Evolutionary conservation across 495 filamentous ascomycete species (phyloP), one percentile per base, ranked within the genome.

Genomic region (Thozetella sp.): DNA sequence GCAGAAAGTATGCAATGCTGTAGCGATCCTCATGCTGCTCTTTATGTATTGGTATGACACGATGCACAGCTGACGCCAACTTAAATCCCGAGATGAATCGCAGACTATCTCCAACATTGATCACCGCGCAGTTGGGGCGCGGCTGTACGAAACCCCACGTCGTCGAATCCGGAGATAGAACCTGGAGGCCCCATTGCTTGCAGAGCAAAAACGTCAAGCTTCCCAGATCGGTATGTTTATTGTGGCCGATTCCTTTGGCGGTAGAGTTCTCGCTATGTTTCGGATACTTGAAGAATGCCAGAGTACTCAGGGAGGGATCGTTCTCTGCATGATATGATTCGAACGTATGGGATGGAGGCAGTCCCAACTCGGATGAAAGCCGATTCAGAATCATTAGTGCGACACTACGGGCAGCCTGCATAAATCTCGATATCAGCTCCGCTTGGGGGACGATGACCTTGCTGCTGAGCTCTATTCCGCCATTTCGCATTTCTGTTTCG

Each of bases 1-100:
- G 43, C n/a, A 48, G 43, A 48, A 48, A 48, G 43, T 48, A 48
- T 20, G 43, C 43, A n/a, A 48, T 20, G 43, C 43, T 48, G 43
- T 48, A 48, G 10, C 43, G 43, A 20, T 48, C 43, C 43, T 48
- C 43, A 20, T 48, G 10, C 43, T 48, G 43, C 10, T 20, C 10
- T 4, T 48, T 11, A 20, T 11, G 10, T 13, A 48, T 20, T 20
- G 43, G 43, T 20, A 20, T 20, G 10, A 48, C 43, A 20, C 43
- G 43, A 20, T 48, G 43, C 43, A 48, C 43, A 20, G n/a, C 43
- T 13, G 43, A 48, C n/a, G 10, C 10, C 43, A 48, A 20, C 43
- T 20, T 11, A 4, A 48, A 48, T n/a, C 43, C 43, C 43, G 43
- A 48, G 43, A 48, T 11, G 43, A 48, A 48, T 11, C 43, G 43